Evolutionary conservation across 1,284 basidiomycete species (phyloP).

Genomic region (Moesziomyces antarcticus): DNA sequence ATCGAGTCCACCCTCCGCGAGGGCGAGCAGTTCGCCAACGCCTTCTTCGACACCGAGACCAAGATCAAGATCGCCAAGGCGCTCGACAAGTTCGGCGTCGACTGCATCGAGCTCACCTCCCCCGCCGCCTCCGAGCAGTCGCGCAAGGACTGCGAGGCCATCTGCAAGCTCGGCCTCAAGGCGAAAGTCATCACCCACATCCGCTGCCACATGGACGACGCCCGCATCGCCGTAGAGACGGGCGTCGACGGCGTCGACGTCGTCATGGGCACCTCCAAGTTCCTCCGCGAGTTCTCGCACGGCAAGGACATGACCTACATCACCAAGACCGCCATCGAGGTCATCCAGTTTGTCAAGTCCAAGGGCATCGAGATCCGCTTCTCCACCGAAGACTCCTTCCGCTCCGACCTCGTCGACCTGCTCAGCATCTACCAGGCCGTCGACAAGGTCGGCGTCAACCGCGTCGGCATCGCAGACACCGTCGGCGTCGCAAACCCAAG

Average conservation of each 20-base stretch:
- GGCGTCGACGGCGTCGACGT: conserved; percentile 98
- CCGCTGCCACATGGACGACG: conserved; percentile 99
- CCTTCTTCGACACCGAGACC: conserved; percentile 99
- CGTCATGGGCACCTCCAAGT: conserved; percentile 98
- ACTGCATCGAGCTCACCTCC: conserved; percentile 99
- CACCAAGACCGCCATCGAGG: conserved; percentile 95
- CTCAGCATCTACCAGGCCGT: conserved; percentile 99
- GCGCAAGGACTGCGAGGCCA: conserved; percentile 92
- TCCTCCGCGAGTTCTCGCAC: conserved; percentile 98
- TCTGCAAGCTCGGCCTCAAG: conserved; percentile 98
- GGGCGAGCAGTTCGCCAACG: conserved; percentile 98
- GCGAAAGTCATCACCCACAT: conserved; percentile 98
- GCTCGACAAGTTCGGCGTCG: conserved; percentile 77
- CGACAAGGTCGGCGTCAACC: conserved; percentile 99
- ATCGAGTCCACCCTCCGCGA: conserved; percentile 96
- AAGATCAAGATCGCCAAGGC: conserved; percentile 99
- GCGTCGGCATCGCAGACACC: conserved; percentile 98
- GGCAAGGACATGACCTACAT: conserved; percentile 99
- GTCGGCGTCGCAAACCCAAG: conserved; percentile 98
- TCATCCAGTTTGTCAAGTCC: conserved; percentile 99
- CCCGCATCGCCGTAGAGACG: conserved; percentile 97
- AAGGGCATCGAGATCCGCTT: conserved; percentile 99
- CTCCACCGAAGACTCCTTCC: conserved; percentile 99
- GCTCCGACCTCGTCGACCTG: conserved; percentile 98
- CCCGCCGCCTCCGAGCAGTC: conserved; percentile 98